These are phyloP conservation scores for Smallanthus sonchifolius DNA, from an alignment of 129 eudicot genomes.

Conservation along the genomic window DNA sequence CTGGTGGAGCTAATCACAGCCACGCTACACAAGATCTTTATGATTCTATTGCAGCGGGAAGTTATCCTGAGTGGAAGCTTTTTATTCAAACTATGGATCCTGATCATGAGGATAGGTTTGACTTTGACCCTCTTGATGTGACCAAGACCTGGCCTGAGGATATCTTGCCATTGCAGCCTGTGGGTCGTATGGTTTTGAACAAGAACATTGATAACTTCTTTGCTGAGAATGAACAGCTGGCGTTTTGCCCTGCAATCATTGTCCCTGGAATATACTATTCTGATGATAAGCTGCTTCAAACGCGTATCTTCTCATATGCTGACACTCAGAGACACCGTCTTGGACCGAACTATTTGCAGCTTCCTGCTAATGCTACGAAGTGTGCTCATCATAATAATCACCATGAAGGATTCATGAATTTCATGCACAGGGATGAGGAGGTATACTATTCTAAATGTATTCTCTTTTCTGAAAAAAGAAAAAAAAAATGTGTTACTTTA, in stretches of 20 bases:
- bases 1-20: slow-evolving; percentile 70
- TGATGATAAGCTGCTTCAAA: slow-evolving; percentile 71
- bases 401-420: slow-evolving; percentile 72
- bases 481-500: background rate
- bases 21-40: slow-evolving; percentile 73
- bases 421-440: slow-evolving; percentile 71
- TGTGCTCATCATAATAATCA: slow-evolving; percentile 73
- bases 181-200: slow-evolving; percentile 74
- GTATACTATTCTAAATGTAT: slow-evolving; percentile 19
- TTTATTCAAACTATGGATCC: slow-evolving; percentile 69
- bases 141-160: slow-evolving; percentile 90
- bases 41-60: slow-evolving; percentile 69
- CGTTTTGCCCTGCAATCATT: slow-evolving; percentile 63
- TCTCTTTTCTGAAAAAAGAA: background rate
- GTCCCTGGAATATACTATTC: slow-evolving; percentile 76
- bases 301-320: slow-evolving; percentile 60
- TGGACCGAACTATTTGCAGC: slow-evolving; percentile 73
- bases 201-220: slow-evolving; percentile 83
- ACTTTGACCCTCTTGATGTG: slow-evolving; percentile 75
- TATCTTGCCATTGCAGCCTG: slow-evolving; percentile 70
- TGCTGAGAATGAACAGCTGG: slow-evolving; percentile 80
- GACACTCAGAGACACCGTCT: slow-evolving; percentile 82
- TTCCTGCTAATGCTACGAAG: slow-evolving; percentile 75
- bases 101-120: slow-evolving; percentile 67
- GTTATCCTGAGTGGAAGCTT: slow-evolving; percentile 73